Percentiles rank a stretch among this genome's conserved stretches.
Conservation (phyloP, 2,329 filamentous ascomycete species). For the Colletotrichum plurivorum region DNA sequence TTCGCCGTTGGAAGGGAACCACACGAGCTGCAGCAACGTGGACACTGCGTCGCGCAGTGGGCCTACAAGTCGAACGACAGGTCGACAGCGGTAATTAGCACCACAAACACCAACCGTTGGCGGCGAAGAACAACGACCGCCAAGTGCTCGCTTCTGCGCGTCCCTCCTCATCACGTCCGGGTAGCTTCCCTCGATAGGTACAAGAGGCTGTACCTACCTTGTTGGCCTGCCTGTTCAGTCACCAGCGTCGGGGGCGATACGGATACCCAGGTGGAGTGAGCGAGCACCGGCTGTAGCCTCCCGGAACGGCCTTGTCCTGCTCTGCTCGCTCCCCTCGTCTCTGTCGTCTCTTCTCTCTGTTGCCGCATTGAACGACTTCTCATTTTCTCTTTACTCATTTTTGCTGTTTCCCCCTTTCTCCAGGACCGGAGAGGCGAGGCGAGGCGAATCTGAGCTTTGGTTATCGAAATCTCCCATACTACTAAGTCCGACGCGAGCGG, state of each 20-base stretch:
- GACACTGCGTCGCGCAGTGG: conserved; percentile 19
- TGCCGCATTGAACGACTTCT: conserved; percentile 1
- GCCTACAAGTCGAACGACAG: conserved; percentile 15
- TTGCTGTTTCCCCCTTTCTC: neutral
- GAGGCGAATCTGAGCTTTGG: neutral
- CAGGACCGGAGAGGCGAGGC: neutral
- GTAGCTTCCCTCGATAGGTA: conserved; percentile 15
- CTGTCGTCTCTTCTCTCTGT: conserved; percentile 10
- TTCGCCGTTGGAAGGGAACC: conserved; percentile 16
- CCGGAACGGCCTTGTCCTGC: neutral
- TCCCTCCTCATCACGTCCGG: conserved; percentile 12
- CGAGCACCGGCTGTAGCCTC: neutral
- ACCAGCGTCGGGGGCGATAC: neutral
- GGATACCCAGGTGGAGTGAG: neutral
- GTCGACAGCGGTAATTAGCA: conserved; percentile 25
- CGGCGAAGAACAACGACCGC: conserved; percentile 22
- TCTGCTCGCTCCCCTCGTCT: neutral
- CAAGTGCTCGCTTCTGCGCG: conserved; percentile 38
- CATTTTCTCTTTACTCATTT: conserved; percentile 28
- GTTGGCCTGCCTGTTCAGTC: neutral
- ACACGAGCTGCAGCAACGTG: conserved; percentile 29
- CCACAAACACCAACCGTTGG: conserved; percentile 16
- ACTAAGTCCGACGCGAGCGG: neutral
- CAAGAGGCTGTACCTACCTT: neutral
- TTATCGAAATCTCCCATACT: neutral